phyloP scores from a whole-genome alignment of 805 yeast genomes.

The Starmerella riodocensis region DNA sequence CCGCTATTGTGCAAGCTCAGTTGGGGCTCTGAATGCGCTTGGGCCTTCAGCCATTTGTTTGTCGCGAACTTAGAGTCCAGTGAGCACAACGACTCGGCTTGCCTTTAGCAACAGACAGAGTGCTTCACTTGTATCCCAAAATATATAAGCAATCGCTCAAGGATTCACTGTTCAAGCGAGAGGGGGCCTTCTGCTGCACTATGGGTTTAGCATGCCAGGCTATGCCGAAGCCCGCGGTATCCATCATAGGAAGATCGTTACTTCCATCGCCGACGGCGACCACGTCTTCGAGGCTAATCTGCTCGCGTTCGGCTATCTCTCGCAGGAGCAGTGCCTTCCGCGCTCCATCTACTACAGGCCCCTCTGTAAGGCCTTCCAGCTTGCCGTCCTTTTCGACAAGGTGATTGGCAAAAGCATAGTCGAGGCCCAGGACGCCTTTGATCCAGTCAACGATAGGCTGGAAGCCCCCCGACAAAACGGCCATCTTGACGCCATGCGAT shows the following conservation, averaged over 20 bases:
- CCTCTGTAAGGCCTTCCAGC: slow-evolving; percentile 65
- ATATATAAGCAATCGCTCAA: slow-evolving; percentile 68
- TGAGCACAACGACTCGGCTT: no score
- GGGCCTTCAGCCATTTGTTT: no score
- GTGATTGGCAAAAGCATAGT: slow-evolving; percentile 79
- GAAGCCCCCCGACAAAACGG: slow-evolving; percentile 92
- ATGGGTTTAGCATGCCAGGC: slow-evolving; percentile 97
- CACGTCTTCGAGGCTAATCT: slow-evolving; percentile 30
- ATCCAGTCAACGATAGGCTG: slow-evolving; percentile 73
- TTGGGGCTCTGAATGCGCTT: no score
- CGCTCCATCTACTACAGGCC: slow-evolving; percentile 75
- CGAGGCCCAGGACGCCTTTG: slow-evolving; percentile 52
- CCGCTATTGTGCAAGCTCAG: no score
- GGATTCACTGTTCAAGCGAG: slow-evolving; percentile 59
- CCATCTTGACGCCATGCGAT: slow-evolving; percentile 51
- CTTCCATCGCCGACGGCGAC: slow-evolving; percentile 97
- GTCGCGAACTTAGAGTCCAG: no score
- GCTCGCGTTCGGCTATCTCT: slow-evolving; percentile 30
- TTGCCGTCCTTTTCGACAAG: slow-evolving; percentile 29
- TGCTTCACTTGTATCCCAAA: no score
- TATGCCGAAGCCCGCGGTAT: slow-evolving; percentile 77
- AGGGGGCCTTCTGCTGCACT: slow-evolving; percentile 75
- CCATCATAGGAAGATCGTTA: slow-evolving; percentile 89
- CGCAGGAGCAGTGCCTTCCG: slow-evolving; percentile 63
- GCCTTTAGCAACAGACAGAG: no score